Evolutionary conservation across 2,329 filamentous ascomycete genomes (phyloP).

Genomic region (Epicoccum nigrum): DNA sequence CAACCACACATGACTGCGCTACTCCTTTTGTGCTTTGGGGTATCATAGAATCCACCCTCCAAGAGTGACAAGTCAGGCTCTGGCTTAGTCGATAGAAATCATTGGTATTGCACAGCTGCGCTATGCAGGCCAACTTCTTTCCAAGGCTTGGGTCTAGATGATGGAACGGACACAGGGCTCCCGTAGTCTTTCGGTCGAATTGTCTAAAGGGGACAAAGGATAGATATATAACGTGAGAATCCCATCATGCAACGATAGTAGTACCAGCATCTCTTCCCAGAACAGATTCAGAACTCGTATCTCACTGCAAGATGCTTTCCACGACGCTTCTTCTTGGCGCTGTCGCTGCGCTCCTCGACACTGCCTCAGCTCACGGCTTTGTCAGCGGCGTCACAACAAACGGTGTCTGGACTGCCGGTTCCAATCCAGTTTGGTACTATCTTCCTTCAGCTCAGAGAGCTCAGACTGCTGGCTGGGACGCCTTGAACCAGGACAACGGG

Average conservation of each 20-base stretch:
- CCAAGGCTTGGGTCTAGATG: slow-evolving; percentile 10
- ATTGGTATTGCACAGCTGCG: slow-evolving; percentile 6
- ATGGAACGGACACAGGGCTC: slow-evolving; percentile 1
- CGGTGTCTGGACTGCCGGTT: slow-evolving; percentile 34
- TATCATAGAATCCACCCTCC: slow-evolving; percentile 1
- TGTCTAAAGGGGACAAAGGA: background rate
- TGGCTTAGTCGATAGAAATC: slow-evolving; percentile 5
- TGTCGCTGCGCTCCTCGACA: slow-evolving; percentile 28
- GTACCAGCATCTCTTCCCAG: slow-evolving; percentile 3
- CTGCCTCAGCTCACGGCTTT: slow-evolving; percentile 39
- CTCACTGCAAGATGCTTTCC: slow-evolving; percentile 23
- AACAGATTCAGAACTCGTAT: background rate
- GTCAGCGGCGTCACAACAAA: slow-evolving; percentile 34
- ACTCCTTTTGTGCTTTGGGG: slow-evolving; percentile 3
- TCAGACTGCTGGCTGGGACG: slow-evolving; percentile 43
- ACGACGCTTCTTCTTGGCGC: slow-evolving; percentile 27
- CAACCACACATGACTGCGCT: background rate
- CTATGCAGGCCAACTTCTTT: slow-evolving; percentile 1
- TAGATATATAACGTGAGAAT: slow-evolving; percentile 7
- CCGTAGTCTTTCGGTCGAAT: background rate
- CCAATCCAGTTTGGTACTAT: slow-evolving; percentile 45
- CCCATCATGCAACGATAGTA: background rate
- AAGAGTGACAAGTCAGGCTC: slow-evolving; percentile 11
- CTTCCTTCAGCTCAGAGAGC: slow-evolving; percentile 28
- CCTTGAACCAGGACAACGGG: slow-evolving; percentile 46